phyloP scores from a whole-genome alignment of 1,139 yeast species.

The Pichia sp. region DNA sequence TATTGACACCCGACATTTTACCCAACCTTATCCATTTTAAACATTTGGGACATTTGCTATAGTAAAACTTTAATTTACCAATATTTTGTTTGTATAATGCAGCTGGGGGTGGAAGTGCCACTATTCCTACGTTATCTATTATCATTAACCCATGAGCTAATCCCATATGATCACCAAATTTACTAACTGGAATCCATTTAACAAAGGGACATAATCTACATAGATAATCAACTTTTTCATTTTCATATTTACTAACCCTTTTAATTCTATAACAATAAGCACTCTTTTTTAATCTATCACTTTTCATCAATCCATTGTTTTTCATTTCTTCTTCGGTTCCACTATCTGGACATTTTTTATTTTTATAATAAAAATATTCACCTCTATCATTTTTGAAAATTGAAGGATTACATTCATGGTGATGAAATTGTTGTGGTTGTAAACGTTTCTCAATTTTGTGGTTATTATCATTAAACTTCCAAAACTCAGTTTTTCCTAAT shows the following conservation, averaged over 20 bases:
- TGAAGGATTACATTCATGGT: conserved; percentile 10
- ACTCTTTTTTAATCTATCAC: conserved; percentile 6
- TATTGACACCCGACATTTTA: conserved; percentile 6
- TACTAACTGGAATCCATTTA: conserved; percentile 14
- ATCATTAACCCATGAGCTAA: conserved; percentile 20
- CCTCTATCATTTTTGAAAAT: neutral
- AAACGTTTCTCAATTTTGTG: conserved; percentile 5
- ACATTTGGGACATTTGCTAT: conserved; percentile 20
- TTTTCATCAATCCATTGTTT: conserved; percentile 2
- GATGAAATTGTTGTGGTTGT: conserved; percentile 18
- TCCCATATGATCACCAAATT: conserved; percentile 17
- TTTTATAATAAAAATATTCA: conserved; percentile 3
- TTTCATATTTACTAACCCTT: conserved; percentile 1
- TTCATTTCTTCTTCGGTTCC: conserved; percentile 10
- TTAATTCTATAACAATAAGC: conserved; percentile 13
- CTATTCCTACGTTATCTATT: conserved; percentile 1
- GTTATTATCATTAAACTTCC: conserved; percentile 3
- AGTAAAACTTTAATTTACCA: conserved; percentile 17
- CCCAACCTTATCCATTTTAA: conserved; percentile 19
- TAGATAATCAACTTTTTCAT: conserved; percentile 4
- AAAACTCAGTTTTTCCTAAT: conserved; percentile 8
- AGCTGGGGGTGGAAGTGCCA: conserved; percentile 18
- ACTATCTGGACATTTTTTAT: conserved; percentile 17
- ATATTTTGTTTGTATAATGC: conserved; percentile 14
- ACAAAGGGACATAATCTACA: conserved; percentile 20